Evolutionary conservation across 768 basidiomycete genomes (phyloP).

Genomic region (Tricholoma hemisulphureum): DNA sequence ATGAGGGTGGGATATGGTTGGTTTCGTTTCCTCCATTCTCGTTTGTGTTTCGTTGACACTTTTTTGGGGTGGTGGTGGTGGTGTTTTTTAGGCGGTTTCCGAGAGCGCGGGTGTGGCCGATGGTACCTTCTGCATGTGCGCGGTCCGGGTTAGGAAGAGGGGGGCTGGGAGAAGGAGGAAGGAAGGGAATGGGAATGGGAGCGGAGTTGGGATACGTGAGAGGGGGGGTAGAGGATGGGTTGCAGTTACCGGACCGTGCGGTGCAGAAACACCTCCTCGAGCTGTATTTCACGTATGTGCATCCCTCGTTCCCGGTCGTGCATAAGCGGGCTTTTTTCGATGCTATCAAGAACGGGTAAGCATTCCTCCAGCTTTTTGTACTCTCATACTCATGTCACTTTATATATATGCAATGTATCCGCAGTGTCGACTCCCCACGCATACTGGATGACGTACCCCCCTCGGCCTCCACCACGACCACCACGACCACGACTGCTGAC

Average conservation of each 20-base stretch:
- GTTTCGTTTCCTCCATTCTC: conserved; percentile 22
- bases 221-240: conserved; percentile 43
- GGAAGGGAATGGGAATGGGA: no score
- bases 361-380: background rate
- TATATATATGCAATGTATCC: conserved; percentile 17
- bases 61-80: background rate
- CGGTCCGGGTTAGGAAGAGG: conserved; percentile 4
- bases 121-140: conserved; percentile 37
- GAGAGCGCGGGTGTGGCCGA: conserved; percentile 87
- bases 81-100: conserved; percentile 67
- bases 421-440: conserved; percentile 13
- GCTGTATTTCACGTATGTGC: conserved; percentile 81
- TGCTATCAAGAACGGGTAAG: conserved; percentile 44
- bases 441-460: background rate
- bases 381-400: conserved; percentile 25
- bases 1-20: conserved; percentile 75
- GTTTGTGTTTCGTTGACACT: background rate
- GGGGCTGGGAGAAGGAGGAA: no score
- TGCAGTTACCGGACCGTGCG: conserved; percentile 52
- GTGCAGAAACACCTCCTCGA: conserved; percentile 70
- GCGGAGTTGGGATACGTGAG: no score
- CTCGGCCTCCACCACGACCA: background rate
- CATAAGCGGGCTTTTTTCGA: conserved; percentile 71
- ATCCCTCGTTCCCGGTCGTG: conserved; percentile 74
- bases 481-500: no score